Evolutionary conservation across 345 rosid genomes (phyloP), one percentile per base, ranked within the genome.

Genomic region (Balakata baccata): DNA sequence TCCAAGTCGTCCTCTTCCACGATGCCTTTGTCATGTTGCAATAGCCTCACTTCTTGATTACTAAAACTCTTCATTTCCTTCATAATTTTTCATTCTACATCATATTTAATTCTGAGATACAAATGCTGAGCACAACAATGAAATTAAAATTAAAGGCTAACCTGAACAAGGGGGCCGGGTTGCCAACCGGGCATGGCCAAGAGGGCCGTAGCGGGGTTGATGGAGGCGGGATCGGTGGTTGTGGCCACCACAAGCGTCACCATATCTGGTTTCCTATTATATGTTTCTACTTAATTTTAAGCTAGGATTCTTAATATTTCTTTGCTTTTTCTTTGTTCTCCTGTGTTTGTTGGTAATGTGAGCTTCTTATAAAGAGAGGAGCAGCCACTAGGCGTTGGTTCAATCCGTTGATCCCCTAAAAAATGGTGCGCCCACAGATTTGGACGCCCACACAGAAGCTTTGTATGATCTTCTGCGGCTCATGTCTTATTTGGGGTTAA

Each of bases 1-100:
- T 94, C 98, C 53, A 94, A 85, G 80, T 94, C 84, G 66, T 94
- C 97, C 81, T 90, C 97, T 67, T 58, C 81, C 38, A 92, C 87
- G 25, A 92, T 92, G 70, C 92, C 41, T 41, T 78, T 83, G 72
- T 81, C 75, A 85, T 92, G 97, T 41, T 83, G 93, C 59, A 92
- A 79, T 68, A 92, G 47, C 72, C 97, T 90, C 70, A 87, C 90
- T 54, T 85, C 45, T 71, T 79, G 78, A 72, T 90, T 88, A 7
- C 50, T 60, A 68, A 82, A 88, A 74, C 93, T 88, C 86, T 81
- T 80, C 0, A 90, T 86, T 39, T 81, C 89, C 96, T 90, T 11
- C 8, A 5, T 13, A 9, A 25, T 5, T 57, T 58, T 50, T 20
- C 51, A 16, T 49, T 64, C 9, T 4, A 43, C 10, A 43, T 43